These are phyloP conservation scores for Didymella lethalis DNA, from an alignment of 2,329 filamentous ascomycete species.

Conservation along the genomic window DNA sequence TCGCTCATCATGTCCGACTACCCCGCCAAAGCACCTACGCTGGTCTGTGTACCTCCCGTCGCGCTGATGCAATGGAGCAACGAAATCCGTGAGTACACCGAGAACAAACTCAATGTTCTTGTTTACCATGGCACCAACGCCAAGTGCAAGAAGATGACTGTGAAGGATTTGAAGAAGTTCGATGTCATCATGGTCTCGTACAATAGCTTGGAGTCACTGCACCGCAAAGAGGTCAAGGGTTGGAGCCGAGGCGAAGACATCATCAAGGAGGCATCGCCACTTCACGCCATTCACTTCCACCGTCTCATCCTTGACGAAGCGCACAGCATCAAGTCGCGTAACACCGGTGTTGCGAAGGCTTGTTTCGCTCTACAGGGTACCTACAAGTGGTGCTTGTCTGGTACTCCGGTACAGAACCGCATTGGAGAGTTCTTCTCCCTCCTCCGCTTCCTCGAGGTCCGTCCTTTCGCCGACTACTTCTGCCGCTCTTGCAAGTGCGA, in stretches of 20 bases:
- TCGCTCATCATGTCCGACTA: slow-evolving; percentile 98
- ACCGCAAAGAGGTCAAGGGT: slow-evolving; percentile 90
- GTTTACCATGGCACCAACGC: slow-evolving; percentile 88
- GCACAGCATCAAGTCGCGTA: slow-evolving; percentile 91
- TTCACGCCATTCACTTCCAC: slow-evolving; percentile 88
- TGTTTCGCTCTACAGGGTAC: slow-evolving; percentile 88
- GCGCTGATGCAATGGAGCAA: slow-evolving; percentile 91
- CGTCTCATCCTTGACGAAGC: slow-evolving; percentile 94
- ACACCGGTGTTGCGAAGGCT: slow-evolving; percentile 90
- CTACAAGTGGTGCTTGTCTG: slow-evolving; percentile 95
- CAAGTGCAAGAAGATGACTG: slow-evolving; percentile 78
- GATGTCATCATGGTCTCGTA: slow-evolving; percentile 98
- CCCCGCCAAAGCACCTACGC: slow-evolving; percentile 79
- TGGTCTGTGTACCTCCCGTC: slow-evolving; percentile 91
- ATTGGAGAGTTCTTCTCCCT: slow-evolving; percentile 98
- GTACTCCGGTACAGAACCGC: slow-evolving; percentile 94
- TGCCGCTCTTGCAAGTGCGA: slow-evolving; percentile 88
- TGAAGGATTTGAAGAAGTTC: slow-evolving; percentile 78
- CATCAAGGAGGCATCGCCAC: slow-evolving; percentile 76
- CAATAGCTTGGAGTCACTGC: slow-evolving; percentile 87
- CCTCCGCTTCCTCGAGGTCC: slow-evolving; percentile 86
- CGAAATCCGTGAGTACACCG: slow-evolving; percentile 71
- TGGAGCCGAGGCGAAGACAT: slow-evolving; percentile 81
- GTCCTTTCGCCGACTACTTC: slow-evolving; percentile 91
- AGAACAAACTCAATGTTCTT: slow-evolving; percentile 87